Evolutionary conservation across 2,329 filamentous ascomycete genomes (phyloP), one percentile per base, ranked within the genome.

Genomic region (Akanthomyces dipterigenus): DNA sequence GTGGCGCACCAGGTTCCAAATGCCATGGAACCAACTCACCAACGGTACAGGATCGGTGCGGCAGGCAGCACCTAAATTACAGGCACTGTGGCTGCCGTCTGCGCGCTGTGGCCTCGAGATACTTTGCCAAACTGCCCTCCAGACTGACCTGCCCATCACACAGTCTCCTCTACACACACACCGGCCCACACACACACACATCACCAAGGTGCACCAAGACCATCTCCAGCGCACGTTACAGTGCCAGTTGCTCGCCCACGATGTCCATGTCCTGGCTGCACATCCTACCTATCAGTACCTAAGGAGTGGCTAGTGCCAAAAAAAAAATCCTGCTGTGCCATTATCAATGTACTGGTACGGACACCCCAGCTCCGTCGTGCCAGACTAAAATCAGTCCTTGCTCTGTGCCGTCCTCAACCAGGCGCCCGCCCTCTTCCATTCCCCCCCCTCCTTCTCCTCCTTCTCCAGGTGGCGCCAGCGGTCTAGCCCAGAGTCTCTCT

Each of bases 401-500:
- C 42, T 43, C 16, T 5, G 3, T 18, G 16, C 42, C 42, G 16
- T 43, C 18, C 42, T 43, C 14, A 43, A 43, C 42, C 42, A 43
- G 20, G 18, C 42, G 42, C 42, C 42, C 42, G 20, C 42, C 5
- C 42, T 22, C 16, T 18, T 43, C 42, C 14, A 43, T 20, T 43
- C 9, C 42, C 14, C 40, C 40, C 18, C 14, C 42, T 43, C 34
- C 34, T 31, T 36, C 34, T 36, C 34, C 34, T 36, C 34, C 34
- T 36, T 36, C 34, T 36, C 50, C 50, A 24, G 49, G 31, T 38
- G 31, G 49, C 49, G 49, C 48, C 50, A 24, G 50, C 20, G 40
- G 38, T 56, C 31, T 56, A 56, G 50, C 36, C 50, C 50, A 54
- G 36, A n/a, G 50, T 14, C 50, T 51, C 50, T 40, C 50, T 16